Evolutionary conservation across 768 basidiomycete species (phyloP), one percentile per base, ranked within the genome.

Genomic region (Stropharia rugosoannulata): DNA sequence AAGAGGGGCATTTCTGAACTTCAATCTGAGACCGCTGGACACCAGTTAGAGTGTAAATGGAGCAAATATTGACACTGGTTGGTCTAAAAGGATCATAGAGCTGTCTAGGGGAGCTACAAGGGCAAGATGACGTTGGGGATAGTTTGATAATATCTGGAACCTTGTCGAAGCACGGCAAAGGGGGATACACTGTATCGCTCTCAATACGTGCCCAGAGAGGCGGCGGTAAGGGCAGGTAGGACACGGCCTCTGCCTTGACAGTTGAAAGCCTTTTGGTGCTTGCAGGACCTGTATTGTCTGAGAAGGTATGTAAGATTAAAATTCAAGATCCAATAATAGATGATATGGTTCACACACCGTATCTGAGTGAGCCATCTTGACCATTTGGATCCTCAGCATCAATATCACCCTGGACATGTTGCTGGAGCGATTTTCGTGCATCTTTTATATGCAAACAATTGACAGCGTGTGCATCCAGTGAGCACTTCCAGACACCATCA

Each of bases 1-100:
- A 38, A 0, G n/a, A 25, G 5, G 49, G 38, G 47, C 62, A 63
- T n/a, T 36, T 19, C 38, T 63, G 62, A 13, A 60, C 36, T 32
- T 63, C 53, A 5, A 63, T 56, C 13, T 37, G n/a, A 29, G 40
- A 41, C 15, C 15, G 51, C 16, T 18, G 49, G 3, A 22, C 40
- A 10, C 38, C 38, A 8, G 18, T 27, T 12, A 54, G 27, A 22
- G 55, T 51, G 44, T 49, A 62, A 5, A 59, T 53, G 15, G 15
- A 8, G 15, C 37, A 38, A 38, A 15, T 8, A 9, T 9, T 38
- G 37, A 38, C 37, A 8, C 8, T 15, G 37, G 15, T 15, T 38
- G 37, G 37, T 9, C 15, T 38, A 15, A 9, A 15, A 9, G 37
- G 38, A 5, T 1, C 11, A 29, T 25, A 51, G 6, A 19, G 15